phyloP scores from a whole-genome alignment of 2,329 filamentous ascomycete genomes.

The Nothopassalora personata region DNA sequence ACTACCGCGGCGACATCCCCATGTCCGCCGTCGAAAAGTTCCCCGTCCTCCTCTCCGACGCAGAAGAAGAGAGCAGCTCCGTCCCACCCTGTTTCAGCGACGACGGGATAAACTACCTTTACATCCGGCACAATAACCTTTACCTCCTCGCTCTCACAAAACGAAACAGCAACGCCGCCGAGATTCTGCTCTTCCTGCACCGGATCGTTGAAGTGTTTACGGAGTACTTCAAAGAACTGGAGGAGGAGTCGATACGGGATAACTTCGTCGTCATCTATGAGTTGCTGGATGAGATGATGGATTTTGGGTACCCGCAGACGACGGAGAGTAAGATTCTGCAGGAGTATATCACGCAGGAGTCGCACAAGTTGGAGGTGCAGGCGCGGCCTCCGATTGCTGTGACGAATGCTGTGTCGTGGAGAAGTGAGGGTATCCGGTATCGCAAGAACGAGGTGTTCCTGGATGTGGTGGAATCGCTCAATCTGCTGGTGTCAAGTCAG shows the following conservation, averaged over 20 bases:
- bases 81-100: constrained; percentile 97
- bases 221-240: constrained; percentile 98
- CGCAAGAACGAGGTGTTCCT: constrained; percentile 99
- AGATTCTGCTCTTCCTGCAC: constrained; percentile 96
- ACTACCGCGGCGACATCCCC: constrained; percentile 96
- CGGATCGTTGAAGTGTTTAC: constrained; percentile 98
- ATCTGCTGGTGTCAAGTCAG: constrained; percentile 87
- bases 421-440: constrained; percentile 95
- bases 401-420: constrained; percentile 96
- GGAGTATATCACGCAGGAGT: constrained; percentile 95
- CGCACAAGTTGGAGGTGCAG: constrained; percentile 95
- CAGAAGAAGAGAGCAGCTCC: constrained; percentile 97
- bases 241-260: constrained; percentile 97
- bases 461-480: constrained; percentile 93
- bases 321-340: constrained; percentile 98
- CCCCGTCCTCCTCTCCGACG: constrained; percentile 89
- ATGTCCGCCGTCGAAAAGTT: constrained; percentile 99
- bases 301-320: constrained; percentile 98
- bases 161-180: constrained; percentile 96
- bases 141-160: constrained; percentile 97
- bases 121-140: constrained; percentile 98
- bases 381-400: constrained; percentile 94
- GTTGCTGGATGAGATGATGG: constrained; percentile 99
- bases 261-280: constrained; percentile 99
- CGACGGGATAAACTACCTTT: constrained; percentile 99